Evolutionary conservation across 1,284 basidiomycete species (phyloP).

Genomic region (Ustilago tritici): DNA sequence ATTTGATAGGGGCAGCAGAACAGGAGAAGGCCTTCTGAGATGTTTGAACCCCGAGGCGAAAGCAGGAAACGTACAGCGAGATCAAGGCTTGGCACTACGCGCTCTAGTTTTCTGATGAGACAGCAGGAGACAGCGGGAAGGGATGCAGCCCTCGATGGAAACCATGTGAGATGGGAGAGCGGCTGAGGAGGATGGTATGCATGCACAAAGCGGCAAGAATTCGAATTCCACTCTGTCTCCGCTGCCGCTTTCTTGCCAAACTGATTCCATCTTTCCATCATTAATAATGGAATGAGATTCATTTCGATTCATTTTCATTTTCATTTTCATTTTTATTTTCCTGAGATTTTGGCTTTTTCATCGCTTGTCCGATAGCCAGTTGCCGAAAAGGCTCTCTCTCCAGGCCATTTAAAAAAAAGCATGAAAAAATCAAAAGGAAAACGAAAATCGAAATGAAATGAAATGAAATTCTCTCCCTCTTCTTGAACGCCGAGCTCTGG

Average conservation of each 20-base stretch:
- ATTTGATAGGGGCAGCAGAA: conserved; percentile 2
- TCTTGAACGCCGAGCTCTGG: conserved; percentile 1
- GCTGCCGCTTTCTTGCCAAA: not conserved
- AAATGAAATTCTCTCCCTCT: conserved; percentile 8
- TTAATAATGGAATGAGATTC: no score
- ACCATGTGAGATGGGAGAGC: conserved; percentile 1
- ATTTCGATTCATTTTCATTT: not conserved
- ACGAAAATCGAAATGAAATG: conserved; percentile 5
- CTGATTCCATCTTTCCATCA: no score
- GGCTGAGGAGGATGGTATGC: not conserved
- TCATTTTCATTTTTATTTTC: conserved; percentile 1
- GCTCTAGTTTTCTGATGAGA: conserved; percentile 6
- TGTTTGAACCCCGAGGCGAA: conserved; percentile 34
- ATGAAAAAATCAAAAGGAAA: not conserved
- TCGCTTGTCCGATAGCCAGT: not conserved
- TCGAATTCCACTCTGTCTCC: conserved; percentile 20
- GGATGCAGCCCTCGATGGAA: conserved; percentile 19
- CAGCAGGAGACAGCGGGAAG: conserved; percentile 18
- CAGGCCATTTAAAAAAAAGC: not conserved
- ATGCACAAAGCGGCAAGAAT: conserved; percentile 7
- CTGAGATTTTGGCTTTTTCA: not conserved
- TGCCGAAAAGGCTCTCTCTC: conserved; percentile 1
- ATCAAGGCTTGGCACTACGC: not conserved
- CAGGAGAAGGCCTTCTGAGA: not conserved
- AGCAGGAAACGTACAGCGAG: not conserved